Evolutionary conservation across 805 yeast genomes (phyloP).

Genomic region (Candida namnaoensis): DNA sequence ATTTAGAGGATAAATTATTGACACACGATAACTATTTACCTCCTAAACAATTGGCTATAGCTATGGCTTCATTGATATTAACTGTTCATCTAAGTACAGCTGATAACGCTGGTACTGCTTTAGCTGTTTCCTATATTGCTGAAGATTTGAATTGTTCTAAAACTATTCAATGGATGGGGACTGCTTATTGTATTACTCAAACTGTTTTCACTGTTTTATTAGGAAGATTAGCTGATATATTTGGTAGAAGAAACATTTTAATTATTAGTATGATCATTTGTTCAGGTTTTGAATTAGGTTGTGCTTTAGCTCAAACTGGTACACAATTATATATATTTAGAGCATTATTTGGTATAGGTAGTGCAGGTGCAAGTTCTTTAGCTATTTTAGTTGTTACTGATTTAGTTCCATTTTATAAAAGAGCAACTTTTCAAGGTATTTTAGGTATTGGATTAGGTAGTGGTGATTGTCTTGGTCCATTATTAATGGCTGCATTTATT

Average conservation of each 20-base stretch:
- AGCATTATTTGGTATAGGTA: conserved; percentile 46
- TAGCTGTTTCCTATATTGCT: conserved; percentile 39
- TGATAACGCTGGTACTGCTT: conserved; percentile 40
- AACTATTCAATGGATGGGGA: conserved; percentile 53
- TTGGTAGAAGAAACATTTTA: conserved; percentile 39
- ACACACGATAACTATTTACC: background rate
- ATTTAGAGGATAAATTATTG: background rate
- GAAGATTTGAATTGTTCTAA: conserved; percentile 32
- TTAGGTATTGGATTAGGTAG: conserved; percentile 40
- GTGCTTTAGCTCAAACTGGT: conserved; percentile 38
- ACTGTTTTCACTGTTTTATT: conserved; percentile 43
- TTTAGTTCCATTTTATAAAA: conserved; percentile 37
- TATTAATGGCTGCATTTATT: conserved; percentile 43
- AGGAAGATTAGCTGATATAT: conserved; percentile 48
- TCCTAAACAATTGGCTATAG: background rate
- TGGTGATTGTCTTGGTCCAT: conserved; percentile 49
- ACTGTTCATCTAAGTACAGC: background rate
- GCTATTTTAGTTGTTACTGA: conserved; percentile 45
- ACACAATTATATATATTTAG: conserved; percentile 39
- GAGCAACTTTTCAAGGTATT: conserved; percentile 50
- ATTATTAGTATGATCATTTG: conserved; percentile 28
- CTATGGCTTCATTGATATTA: background rate
- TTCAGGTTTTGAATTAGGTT: conserved; percentile 33
- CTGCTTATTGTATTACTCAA: conserved; percentile 42
- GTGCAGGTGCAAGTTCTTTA: conserved; percentile 41